Base-by-base conservation (phyloP, 441 rosid species). In the Aleurites moluccanus region DNA sequence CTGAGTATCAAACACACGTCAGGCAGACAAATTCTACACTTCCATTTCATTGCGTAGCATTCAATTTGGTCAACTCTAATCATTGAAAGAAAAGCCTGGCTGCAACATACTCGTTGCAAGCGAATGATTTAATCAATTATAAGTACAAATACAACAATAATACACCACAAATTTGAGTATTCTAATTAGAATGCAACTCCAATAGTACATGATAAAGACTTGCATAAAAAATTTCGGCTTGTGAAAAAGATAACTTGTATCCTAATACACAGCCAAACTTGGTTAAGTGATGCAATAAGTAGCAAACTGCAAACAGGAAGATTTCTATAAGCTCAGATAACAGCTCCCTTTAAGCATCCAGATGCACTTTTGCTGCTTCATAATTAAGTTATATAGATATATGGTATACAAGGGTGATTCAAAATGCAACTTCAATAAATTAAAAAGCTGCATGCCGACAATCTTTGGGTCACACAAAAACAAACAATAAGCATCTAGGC, bases 241-340 rank as follows among this genome's bases (percentile, higher is more conserved):
- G 57, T 45, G n/a, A 70, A 75, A 18, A 65, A 81, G 74, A 77
- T 75, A 28, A 67, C 67, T 73, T 77, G 62, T 61, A 74, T 74
- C 78, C 77, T 67, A 77, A 72, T 75, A 74, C 75, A 65, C 73
- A 79, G 50, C 70, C 73, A 73, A 72, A 67, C 78, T 64, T 40
- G n/a, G 64, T 81, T 77, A 60, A 40, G 65, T 69, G 74, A 76
- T 14, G 62, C 61, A 64, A 69, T 53, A 50, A 69, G 76, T 42
- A 64, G 50, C 28, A 61, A 68, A 69, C 25, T 64, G 52, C 40
- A 69, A 70, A 67, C 59, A 35, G 49, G 69, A 59, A 28, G 75
- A 75, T 77, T 45, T 53, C 68, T 44, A 67, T 33, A 74, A 52
- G 57, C 55, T 21, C 33, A 59, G 69, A 76, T 47, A 65, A 66